Evolutionary conservation across 805 yeast species (phyloP), one percentile per base, ranked within the genome.

Genomic region (Candida krabiensis): DNA sequence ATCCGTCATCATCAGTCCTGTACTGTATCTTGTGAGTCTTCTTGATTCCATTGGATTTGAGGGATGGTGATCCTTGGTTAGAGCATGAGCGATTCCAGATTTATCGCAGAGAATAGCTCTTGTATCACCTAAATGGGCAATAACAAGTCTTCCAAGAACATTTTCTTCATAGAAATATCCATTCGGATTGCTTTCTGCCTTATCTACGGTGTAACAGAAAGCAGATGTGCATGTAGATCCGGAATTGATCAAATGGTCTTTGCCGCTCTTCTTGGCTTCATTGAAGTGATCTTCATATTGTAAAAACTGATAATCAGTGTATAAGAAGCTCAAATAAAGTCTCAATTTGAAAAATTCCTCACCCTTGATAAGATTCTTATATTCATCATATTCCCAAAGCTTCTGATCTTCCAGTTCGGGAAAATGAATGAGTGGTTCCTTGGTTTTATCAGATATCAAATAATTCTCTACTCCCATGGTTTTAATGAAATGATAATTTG

Each of bases 111-210:
- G 52, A 2, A 93, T 73, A 5, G 95, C 88, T 45, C 86, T 76
- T 3, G 97, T 85, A 58, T 93, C 99, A 5, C 99, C 99, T 11
- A 91, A 80, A 56, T 93, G 99, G 1, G 95, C 90, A 14, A 90
- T 77, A 1, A 86, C 73, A 16, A 93, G 61, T 51, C 80, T 79
- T 16, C 87, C 70, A 9, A 83, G 65, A 3, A 85, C 81, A 7
- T 71, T 67, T n/a, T 80, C 76, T 44, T 81, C 79, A 64, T 90
- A 83, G 60, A 73, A 83, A 52, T 68, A 73, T 18, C 55, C 56
- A 46, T 64, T 62, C 6, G 47, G 49, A 29, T 54, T 49, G 4
- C 36, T 26, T 11, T 23, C 44, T 35, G 43, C 59, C 60, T 41
- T 67, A 50, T 53, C 62, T 35, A 57, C 46, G 30, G 58, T 49